phyloP scores from a whole-genome alignment of 1,284 basidiomycete species.

The Ustilago lituana region DNA sequence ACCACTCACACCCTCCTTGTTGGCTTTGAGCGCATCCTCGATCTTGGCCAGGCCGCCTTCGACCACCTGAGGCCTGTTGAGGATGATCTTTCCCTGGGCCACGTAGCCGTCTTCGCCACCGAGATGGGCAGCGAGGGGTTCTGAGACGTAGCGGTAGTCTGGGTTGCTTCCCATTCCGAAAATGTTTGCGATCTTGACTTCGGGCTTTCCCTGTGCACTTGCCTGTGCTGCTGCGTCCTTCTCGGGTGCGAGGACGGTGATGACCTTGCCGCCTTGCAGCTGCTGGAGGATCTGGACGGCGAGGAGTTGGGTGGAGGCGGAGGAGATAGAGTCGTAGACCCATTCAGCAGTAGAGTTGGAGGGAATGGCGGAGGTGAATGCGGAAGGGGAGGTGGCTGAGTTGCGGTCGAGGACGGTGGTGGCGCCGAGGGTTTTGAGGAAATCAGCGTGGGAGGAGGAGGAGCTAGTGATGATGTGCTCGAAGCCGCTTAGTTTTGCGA shows the following conservation, averaged over 20 bases:
- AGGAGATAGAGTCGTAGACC: constrained; percentile 54
- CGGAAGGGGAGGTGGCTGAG: constrained; percentile 13
- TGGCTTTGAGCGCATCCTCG: constrained; percentile 45
- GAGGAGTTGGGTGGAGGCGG: constrained; percentile 33
- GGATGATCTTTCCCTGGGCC: constrained; percentile 25
- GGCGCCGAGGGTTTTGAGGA: constrained; percentile 50
- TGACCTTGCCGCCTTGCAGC: constrained; percentile 27
- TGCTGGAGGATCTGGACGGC: constrained; percentile 47
- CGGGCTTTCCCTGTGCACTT: background rate
- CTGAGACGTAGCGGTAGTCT: constrained; percentile 25
- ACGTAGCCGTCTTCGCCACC: constrained; percentile 50
- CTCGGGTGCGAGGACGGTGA: constrained; percentile 30
- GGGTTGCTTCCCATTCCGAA: constrained; percentile 31
- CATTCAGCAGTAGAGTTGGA: constrained; percentile 2
- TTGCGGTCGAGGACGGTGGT: constrained; percentile 39
- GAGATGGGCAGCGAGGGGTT: constrained; percentile 39
- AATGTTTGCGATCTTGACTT: constrained; percentile 17
- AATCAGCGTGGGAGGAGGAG: constrained; percentile 31
- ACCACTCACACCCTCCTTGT: constrained; percentile 51
- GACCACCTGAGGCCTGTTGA: constrained; percentile 48
- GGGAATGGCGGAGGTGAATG: constrained; percentile 25
- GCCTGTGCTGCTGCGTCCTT: constrained; percentile 10
- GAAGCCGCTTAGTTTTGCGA: constrained; percentile 54
- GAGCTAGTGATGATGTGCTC: constrained; percentile 50
- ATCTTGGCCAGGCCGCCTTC: constrained; percentile 40